Conservation (phyloP, 2,329 filamentous ascomycete genomes). For the Ramularia endophylla region DNA sequence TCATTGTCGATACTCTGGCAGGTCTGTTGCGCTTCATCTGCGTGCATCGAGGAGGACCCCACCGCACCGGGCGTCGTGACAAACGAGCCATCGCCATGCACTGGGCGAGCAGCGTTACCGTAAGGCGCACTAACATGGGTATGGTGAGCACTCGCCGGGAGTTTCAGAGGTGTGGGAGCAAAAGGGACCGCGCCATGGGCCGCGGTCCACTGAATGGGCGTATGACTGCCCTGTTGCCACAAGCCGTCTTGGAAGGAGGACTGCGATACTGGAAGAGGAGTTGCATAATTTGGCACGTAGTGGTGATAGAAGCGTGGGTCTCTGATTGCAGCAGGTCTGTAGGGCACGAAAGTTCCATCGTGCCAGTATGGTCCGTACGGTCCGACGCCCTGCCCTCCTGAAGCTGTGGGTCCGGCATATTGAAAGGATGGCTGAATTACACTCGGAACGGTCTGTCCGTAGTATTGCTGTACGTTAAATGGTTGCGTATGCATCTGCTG, state of each 20-base stretch:
- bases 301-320: slow-evolving; percentile 44
- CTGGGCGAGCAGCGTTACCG: neutral
- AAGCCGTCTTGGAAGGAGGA: slow-evolving; percentile 12
- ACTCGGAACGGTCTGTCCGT: slow-evolving; percentile 49
- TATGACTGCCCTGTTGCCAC: slow-evolving; percentile 19
- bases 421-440: slow-evolving; percentile 56
- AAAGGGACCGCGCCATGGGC: slow-evolving; percentile 7
- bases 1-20: slow-evolving; percentile 24
- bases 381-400: slow-evolving; percentile 49
- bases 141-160: slow-evolving; percentile 1
- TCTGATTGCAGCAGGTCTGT: slow-evolving; percentile 52
- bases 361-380: slow-evolving; percentile 59
- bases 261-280: neutral
- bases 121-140: slow-evolving; percentile 1
- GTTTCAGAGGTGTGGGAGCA: slow-evolving; percentile 6
- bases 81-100: slow-evolving; percentile 1
- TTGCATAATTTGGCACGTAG: slow-evolving; percentile 12
- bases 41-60: neutral
- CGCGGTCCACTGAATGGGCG: slow-evolving; percentile 10
- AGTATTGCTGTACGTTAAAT: slow-evolving; percentile 24
- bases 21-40: neutral
- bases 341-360: slow-evolving; percentile 56
- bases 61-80: neutral
- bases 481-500: slow-evolving; percentile 49
- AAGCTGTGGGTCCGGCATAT: slow-evolving; percentile 53